A percentile compares a stretch with the other conserved stretches of the same genome.
phyloP scores from a whole-genome alignment of 345 rosid species.

The Brassica napus region DNA sequence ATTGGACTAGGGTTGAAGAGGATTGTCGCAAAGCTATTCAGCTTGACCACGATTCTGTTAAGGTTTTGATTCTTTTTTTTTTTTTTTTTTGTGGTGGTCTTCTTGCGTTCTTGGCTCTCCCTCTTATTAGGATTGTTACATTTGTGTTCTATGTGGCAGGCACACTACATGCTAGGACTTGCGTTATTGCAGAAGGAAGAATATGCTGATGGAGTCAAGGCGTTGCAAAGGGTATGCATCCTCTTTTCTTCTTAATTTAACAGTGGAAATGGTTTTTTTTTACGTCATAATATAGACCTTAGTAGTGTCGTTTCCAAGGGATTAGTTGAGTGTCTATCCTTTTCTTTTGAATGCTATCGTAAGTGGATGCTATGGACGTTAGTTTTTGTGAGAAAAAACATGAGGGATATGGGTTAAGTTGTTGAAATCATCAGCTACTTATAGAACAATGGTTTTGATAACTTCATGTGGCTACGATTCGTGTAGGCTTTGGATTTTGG shows the following conservation, averaged over 20 bases:
- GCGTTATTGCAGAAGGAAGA: constrained; percentile 60
- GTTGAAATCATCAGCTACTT: not conserved
- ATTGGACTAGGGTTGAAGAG: constrained; percentile 81
- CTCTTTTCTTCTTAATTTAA: not conserved
- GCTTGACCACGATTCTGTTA: constrained; percentile 65
- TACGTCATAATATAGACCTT: not conserved
- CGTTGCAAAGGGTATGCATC: constrained; percentile 65
- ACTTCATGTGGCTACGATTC: not conserved
- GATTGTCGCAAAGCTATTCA: constrained; percentile 79
- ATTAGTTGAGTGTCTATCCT: not conserved
- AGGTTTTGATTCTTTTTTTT: constrained; percentile 44
- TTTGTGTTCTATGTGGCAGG: constrained; percentile 49
- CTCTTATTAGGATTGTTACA: constrained; percentile 14
- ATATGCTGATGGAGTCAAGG: constrained; percentile 61
- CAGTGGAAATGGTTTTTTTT: not conserved
- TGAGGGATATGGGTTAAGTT: not conserved
- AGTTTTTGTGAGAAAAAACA: not conserved
- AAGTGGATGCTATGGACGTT: not conserved
- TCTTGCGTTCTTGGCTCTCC: not conserved
- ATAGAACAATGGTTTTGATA: not conserved
- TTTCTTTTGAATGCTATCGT: not conserved
- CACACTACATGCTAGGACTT: constrained; percentile 83
- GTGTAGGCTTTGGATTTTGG: constrained; percentile 84
- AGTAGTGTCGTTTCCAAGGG: constrained; percentile 1
- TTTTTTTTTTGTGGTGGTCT: not conserved